Conservation (phyloP, 345 rosid species). For the Jatropha curcas region DNA sequence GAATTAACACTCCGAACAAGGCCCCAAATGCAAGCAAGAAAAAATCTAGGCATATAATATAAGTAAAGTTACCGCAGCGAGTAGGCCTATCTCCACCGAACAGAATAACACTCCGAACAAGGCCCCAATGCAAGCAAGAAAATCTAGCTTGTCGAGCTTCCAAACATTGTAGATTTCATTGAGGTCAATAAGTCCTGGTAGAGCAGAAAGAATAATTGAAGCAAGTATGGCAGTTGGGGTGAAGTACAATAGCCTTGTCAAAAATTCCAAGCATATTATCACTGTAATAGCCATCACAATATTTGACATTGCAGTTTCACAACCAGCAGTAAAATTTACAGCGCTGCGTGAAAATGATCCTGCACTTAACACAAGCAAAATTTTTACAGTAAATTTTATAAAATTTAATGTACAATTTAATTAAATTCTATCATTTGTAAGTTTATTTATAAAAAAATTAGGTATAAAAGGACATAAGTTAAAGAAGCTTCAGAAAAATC, state of each 20-base stretch:
- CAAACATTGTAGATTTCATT: slow-evolving; percentile 61
- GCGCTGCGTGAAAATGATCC: slow-evolving; percentile 95
- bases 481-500: not conserved
- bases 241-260: slow-evolving; percentile 72
- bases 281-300: slow-evolving; percentile 87
- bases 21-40: too few species aligned
- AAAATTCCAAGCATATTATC: slow-evolving; percentile 53
- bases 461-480: not conserved
- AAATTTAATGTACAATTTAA: too few species aligned
- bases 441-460: not conserved
- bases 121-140: slow-evolving; percentile 84
- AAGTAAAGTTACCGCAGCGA: slow-evolving; percentile 66
- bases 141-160: slow-evolving; percentile 83
- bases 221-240: slow-evolving; percentile 82
- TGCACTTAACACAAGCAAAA: too few species aligned
- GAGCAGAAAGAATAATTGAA: slow-evolving; percentile 78
- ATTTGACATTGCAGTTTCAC: slow-evolving; percentile 80
- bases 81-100: slow-evolving; percentile 87
- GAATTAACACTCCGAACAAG: too few species aligned
- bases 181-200: slow-evolving; percentile 77
- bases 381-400: not conserved
- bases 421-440: too few species aligned
- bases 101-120: slow-evolving; percentile 75
- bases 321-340: slow-evolving; percentile 80
- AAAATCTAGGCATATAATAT: too few species aligned